These are phyloP conservation scores for Rutstroemia sp. DNA, from an alignment of 2,329 filamentous ascomycete species.

Conservation along the genomic window DNA sequence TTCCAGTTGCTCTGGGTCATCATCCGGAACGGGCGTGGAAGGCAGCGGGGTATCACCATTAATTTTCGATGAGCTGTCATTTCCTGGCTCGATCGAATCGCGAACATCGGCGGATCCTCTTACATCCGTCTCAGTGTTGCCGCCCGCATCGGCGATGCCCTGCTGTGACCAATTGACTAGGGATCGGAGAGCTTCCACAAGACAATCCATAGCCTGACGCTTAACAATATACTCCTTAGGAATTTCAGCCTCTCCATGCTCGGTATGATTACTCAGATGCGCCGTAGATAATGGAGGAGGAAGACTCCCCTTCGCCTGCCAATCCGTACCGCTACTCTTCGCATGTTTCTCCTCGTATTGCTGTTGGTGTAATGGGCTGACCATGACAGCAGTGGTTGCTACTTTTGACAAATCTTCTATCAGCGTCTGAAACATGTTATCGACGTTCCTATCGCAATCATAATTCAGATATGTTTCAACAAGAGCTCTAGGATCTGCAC, in stretches of 20 bases:
- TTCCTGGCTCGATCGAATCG: slow-evolving; percentile 69
- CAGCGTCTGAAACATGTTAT: slow-evolving; percentile 94
- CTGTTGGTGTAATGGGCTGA: slow-evolving; percentile 73
- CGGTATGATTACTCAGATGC: slow-evolving; percentile 36
- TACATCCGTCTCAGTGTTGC: slow-evolving; percentile 42
- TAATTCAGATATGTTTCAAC: slow-evolving; percentile 98
- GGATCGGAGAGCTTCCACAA: slow-evolving; percentile 83
- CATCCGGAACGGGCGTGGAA: slow-evolving; percentile 66
- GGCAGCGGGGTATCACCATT: slow-evolving; percentile 46
- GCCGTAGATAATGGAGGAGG: slow-evolving; percentile 69
- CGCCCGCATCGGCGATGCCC: slow-evolving; percentile 55
- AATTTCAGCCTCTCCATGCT: slow-evolving; percentile 59
- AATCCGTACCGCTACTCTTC: slow-evolving; percentile 55
- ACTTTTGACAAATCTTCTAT: slow-evolving; percentile 91
- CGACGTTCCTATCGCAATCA: slow-evolving; percentile 89
- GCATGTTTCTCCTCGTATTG: slow-evolving; percentile 74
- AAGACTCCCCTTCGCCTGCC: slow-evolving; percentile 78
- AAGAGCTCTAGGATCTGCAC: slow-evolving; percentile 75
- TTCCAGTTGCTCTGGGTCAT: slow-evolving; percentile 91
- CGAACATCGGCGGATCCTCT: slow-evolving; percentile 51
- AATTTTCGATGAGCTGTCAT: slow-evolving; percentile 53
- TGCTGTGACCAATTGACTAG: slow-evolving; percentile 82
- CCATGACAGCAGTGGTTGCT: slow-evolving; percentile 68
- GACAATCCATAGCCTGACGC: slow-evolving; percentile 75
- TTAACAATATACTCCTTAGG: slow-evolving; percentile 90